Base-by-base conservation (phyloP, 306 rosid genomes). In the Sicyos baderoa region DNA sequence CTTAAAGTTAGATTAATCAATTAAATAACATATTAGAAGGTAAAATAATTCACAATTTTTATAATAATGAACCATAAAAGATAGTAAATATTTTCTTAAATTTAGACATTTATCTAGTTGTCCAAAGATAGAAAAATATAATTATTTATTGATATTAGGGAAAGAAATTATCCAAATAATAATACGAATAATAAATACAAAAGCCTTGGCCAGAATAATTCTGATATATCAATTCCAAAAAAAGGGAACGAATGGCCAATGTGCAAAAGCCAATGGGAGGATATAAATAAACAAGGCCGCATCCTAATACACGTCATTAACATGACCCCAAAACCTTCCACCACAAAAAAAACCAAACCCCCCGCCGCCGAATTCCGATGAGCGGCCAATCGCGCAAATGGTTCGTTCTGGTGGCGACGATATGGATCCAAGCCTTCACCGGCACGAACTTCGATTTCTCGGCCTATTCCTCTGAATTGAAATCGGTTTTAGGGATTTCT, bases 381-480 rank as follows among this genome's bases (percentile, higher is more conserved):
- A 81, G 82, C 9, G 95, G 95, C 19, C 89, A 92, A 45, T 89
- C 95, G 2, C 78, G 98, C 1, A 92, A 87, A 45, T 92, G 96
- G 98, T 81, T 87, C 91, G 84, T 89, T 64, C 74, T 92, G 9
- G 91, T 89, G 22, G 96, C 82, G 2, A 92, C 95, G 0, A 86
- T 92, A 23, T 92, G 98, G 96, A 83, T 92, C 75, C 98, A 92
- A 61, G 89, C 98, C 0, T 92, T 89, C 73, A 92, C 98, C 0
- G 96, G 96, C 9, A 92, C 98, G 0, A 92, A 92, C 76, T 92
- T 92, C 70, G 89, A 92, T 76, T 92, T 92, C 81, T 89, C 98
- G 0, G 90, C 88, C n/a, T 92, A 92, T 54, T 92, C 98, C 0
- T 83, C 98, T n/a, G 17, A 74, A 10, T 45, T 92, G 78, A 92